These are phyloP conservation scores for Nigrospora osmanthi DNA, from an alignment of 2,329 filamentous ascomycete species.

Conservation along the genomic window DNA sequence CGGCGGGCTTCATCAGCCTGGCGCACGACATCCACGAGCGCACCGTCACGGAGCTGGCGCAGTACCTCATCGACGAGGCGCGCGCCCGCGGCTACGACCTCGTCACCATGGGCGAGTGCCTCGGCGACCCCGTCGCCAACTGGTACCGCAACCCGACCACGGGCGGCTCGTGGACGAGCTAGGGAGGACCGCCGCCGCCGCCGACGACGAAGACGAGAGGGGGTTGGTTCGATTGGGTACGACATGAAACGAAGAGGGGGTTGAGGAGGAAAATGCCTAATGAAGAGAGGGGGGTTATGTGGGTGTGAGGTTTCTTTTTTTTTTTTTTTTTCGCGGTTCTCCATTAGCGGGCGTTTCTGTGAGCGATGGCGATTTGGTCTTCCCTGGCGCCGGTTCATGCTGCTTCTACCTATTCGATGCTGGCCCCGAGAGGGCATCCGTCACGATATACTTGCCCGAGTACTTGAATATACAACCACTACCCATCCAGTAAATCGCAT, in stretches of 20 bases:
- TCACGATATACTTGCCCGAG: too few species aligned
- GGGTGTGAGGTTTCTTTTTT: not conserved
- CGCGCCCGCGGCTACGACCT: slow-evolving; percentile 9
- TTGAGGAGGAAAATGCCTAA: not conserved
- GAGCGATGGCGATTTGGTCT: not conserved
- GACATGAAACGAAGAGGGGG: not conserved
- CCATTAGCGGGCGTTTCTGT: not conserved
- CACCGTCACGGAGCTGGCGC: slow-evolving; percentile 10
- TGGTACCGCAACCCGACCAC: slow-evolving; percentile 15
- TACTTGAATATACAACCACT: too few species aligned
- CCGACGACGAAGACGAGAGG: not conserved
- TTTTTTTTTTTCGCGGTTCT: too few species aligned
- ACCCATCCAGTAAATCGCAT: too few species aligned
- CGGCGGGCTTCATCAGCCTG: slow-evolving; percentile 18
- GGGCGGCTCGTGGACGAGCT: slow-evolving; percentile 4
- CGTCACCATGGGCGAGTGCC: slow-evolving; percentile 14
- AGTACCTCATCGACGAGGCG: slow-evolving; percentile 10
- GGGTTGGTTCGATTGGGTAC: not conserved
- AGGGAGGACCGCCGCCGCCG: not conserved
- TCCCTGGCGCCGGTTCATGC: not conserved
- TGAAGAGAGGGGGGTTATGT: too few species aligned
- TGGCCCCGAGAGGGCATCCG: too few species aligned
- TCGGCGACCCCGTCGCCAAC: slow-evolving; percentile 9
- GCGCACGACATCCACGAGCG: slow-evolving; percentile 12
- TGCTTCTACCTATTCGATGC: not conserved